Evolutionary conservation across 306 rosid species (phyloP).

Genomic region (Arachis stenosperma): DNA sequence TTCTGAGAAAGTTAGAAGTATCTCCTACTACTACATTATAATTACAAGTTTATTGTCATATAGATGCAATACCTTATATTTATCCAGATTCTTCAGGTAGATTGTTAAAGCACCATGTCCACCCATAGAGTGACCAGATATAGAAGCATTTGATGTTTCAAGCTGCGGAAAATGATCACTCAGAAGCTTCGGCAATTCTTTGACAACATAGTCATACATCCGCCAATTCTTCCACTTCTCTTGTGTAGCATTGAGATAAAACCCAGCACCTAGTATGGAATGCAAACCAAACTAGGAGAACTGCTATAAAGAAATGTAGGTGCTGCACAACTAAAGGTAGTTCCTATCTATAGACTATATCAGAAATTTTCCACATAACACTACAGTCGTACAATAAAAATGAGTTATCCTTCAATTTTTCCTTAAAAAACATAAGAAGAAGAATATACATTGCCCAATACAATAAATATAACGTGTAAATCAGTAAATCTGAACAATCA

Average conservation of each 20-base stretch:
- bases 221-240: conserved; percentile 99
- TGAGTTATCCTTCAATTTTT: neutral
- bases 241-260: conserved; percentile 92
- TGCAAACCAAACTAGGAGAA: conserved; percentile 26
- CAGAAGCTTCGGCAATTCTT: conserved; percentile 82
- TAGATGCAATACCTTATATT: conserved; percentile 70
- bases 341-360: conserved; percentile 4
- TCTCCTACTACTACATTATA: neutral
- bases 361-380: conserved; percentile 17
- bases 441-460: neutral
- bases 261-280: conserved; percentile 79
- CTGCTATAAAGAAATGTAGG: conserved; percentile 20
- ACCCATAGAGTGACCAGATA: conserved; percentile 97
- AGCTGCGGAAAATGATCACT: conserved; percentile 78
- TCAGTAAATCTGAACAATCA: conserved; percentile 2
- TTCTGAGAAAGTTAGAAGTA: conserved; percentile 3
- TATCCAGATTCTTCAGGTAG: conserved; percentile 80
- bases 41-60: conserved; percentile 18
- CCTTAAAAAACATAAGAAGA: neutral
- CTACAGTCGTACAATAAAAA: neutral
- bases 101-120: conserved; percentile 95
- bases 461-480: neutral
- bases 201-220: conserved; percentile 94
- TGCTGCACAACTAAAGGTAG: conserved; percentile 29
- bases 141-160: conserved; percentile 76